These are phyloP conservation scores for Syzygium syzygioides DNA, from an alignment of 441 rosid genomes.

Conservation along the genomic window DNA sequence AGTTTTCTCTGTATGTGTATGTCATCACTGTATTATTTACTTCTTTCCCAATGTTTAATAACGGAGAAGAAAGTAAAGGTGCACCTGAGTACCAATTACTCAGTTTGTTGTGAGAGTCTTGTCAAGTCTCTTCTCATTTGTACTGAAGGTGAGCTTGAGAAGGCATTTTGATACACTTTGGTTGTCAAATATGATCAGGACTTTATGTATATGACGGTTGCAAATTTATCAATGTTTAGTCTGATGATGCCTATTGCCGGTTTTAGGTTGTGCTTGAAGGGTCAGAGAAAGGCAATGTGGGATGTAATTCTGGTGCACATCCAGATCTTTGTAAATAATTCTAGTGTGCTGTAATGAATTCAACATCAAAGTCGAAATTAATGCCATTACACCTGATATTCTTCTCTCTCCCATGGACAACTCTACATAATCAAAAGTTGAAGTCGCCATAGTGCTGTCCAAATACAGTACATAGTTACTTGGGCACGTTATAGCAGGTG, in stretches of 20 bases:
- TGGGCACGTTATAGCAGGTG: neutral
- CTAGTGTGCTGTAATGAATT: neutral
- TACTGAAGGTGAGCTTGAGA: neutral
- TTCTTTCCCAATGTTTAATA: neutral
- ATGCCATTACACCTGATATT: neutral
- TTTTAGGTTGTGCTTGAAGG: neutral
- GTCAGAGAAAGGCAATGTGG: neutral
- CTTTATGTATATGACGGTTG: neutral
- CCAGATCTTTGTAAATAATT: neutral
- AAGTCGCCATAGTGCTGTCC: neutral
- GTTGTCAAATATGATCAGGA: neutral
- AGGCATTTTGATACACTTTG: neutral
- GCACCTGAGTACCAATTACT: neutral
- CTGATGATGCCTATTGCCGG: neutral
- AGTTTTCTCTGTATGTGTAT: neutral
- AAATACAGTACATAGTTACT: neutral
- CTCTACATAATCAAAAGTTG: neutral
- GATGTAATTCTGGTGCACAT: neutral
- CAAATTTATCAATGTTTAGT: neutral
- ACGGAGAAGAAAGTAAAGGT: too few species aligned
- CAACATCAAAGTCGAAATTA: neutral
- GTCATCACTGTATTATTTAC: neutral
- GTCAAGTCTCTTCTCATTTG: neutral
- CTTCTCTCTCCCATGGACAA: neutral
- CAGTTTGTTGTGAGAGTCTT: neutral